Evolutionary conservation across 1,284 basidiomycete genomes (phyloP), one percentile per base, ranked within the genome.

Genomic region (Ustilago cynodontis): DNA sequence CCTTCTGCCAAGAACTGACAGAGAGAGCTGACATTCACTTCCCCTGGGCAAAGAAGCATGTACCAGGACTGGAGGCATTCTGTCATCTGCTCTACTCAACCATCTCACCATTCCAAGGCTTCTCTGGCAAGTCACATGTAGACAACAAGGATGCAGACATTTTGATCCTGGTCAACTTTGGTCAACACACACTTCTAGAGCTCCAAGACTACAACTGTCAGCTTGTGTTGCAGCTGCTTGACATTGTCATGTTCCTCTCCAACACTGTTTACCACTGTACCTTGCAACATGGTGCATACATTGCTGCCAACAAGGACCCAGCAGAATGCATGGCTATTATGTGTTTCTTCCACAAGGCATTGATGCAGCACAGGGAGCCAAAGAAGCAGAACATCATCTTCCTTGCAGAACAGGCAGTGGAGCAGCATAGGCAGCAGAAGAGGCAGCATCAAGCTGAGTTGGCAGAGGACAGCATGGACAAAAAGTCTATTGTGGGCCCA

Each of bases 61-160:
- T 51, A 16, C 31, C 10, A 35, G 51, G 31, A 4, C n/a, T 35
- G 9, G 51, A 53, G 7, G 2, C 6, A 9, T 35, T n/a, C 31
- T 53, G 51, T 14, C 51, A 53, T 20, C 28, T 31, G 10, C 51
- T 60, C 35, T 59, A 59, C 18, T 28, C 49, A 5, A 59, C 58
- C 11, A 29, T 52, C 14, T 20, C 22, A 2, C 35, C 37, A 1
- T 59, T 59, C 26, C 22, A 10, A 18, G 58, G 58, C 16, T 59
- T 52, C 37, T 28, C 35, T 6, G 47, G 45, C 26, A 35, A 20
- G 2, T 1, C 14, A 26, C 57, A 59, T 22, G 26, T 1, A 7
- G 47, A 59, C 33, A 14, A 28, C 28, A 50, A 28, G 13, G 57
- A 59, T 18, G 28, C 29, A 2, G 31, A 16, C 14, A 14, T 59